Evolutionary conservation across 306 rosid species (phyloP).

Genomic region (Pyrus betulifolia): DNA sequence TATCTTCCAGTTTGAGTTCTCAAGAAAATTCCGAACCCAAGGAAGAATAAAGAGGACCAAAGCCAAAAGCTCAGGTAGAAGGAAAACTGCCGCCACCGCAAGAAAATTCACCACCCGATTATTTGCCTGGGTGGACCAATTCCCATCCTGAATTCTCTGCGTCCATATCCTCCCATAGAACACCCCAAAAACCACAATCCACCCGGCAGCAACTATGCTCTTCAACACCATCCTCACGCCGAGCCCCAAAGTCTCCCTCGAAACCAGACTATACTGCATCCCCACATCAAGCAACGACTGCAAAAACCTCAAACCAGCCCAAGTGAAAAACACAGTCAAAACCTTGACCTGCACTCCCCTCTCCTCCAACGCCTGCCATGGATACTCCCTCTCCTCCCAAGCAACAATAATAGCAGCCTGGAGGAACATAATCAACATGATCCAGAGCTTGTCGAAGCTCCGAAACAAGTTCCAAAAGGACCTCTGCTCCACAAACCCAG

Average conservation of each 20-base stretch:
- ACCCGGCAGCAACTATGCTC: constrained; percentile 56
- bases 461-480: constrained; percentile 84
- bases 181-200: constrained; percentile 68
- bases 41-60: constrained; percentile 66
- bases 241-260: constrained; percentile 71
- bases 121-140: constrained; percentile 62
- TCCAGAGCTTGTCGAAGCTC: constrained; percentile 88
- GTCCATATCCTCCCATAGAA: constrained; percentile 74
- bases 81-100: constrained; percentile 46
- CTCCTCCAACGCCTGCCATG: constrained; percentile 56
- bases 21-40: constrained; percentile 84
- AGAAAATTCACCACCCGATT: constrained; percentile 53
- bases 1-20: constrained; percentile 76
- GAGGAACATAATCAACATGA: constrained; percentile 71
- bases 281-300: constrained; percentile 69
- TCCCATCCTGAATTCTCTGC: constrained; percentile 47
- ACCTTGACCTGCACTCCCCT: constrained; percentile 55
- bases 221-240: constrained; percentile 78
- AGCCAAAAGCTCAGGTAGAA: constrained; percentile 77
- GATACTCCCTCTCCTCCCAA: constrained; percentile 54
- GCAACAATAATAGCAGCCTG: constrained; percentile 89
- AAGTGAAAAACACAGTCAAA: constrained; percentile 69
- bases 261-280: constrained; percentile 76
- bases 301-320: constrained; percentile 78
- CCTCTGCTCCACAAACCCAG: constrained; percentile 95